Evolutionary conservation across 257 asterid genomes (phyloP), one percentile per base, ranked within the genome.

Genomic region (Fraxinus quadrangulata): DNA sequence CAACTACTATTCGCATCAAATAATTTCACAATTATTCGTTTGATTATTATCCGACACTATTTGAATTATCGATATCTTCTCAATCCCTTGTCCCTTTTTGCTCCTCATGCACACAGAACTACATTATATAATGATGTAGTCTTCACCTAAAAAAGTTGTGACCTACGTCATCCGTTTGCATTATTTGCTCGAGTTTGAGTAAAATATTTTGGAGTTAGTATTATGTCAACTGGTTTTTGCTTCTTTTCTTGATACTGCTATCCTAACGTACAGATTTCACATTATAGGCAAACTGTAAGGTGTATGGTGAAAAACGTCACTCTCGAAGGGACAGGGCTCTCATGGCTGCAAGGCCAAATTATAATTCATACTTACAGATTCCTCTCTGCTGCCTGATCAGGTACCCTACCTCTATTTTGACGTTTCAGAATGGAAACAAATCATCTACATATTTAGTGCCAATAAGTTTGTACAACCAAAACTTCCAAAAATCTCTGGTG

Each of bases 371-470:
- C 26, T 26, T 26, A 26, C 5, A 63, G 69, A 63, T 63, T 63
- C 69, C 69, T 63, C 47, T 42, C 80, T 82, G 79, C 83, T 74
- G 80, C 61, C 74, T 78, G 66, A 1, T 71, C 73, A 82, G 81
- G 78, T 83, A 81, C 30, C 68, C 68, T 61, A 24, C 91, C 78
- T 83, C 76, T 75, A 71, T 72, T 81, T 81, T 83, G 65, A 84
- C 75, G 69, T 63, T 63, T 31, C 34, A 63, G 66, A 66, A 77
- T 12, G 71, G 79, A 54, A 79, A 71, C 84, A 67, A 74, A 67
- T 71, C 69, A 26, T 74, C 67, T 67, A 61, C 75, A 45, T 47
- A 75, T 75, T 66, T 76, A 71, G 75, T 59, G 68, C 86, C 82
- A 72, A 75, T 8, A 28, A 75, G 71, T 56, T 67, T 73, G 65